Base-by-base conservation (phyloP, 1,139 yeast species). In the Pneumocystis jirovecii region DNA sequence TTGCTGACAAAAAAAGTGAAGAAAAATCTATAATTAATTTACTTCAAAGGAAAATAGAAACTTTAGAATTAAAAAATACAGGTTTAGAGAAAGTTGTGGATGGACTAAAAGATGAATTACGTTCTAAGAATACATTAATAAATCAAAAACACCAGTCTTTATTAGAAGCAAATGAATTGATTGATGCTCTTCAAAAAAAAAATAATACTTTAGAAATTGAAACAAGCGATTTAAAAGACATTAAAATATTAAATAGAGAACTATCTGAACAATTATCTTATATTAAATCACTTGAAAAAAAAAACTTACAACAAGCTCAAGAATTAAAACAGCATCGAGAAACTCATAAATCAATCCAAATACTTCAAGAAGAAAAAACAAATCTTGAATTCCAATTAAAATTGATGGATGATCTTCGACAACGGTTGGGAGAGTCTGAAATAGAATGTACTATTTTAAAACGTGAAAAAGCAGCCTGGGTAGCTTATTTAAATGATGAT, bases 191-290 rank as follows among this genome's bases (percentile, higher is more conserved):
- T 72, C 80, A 68, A 70, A 76, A 65, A 72, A 77, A 37, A 69
- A 78, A 64, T 72, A 79, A 68, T 75, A 78, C 70, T 75, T 75
- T 67, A 77, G 75, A 68, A 73, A 74, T 34, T 67, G 75, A 29
- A 68, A 76, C 45, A 69, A 71, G 12, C 68, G 73, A 64, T 70
- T 75, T 67, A 75, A 80, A 69, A 69, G 72, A 60, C 67, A 74
- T 62, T 63, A 81, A 35, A 35, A 72, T 74, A 34, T 73, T 85
- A 39, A 82, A 83, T 70, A 77, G 78, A 60, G 83, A 85, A 70
- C 79, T 87, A 45, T 78, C 82, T 44, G 85, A 78, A 66, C 82
- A 87, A 66, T 77, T 83, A 65, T 78, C 80, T 61, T 83, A 85
- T 70, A 80, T 85, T 57, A 78, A 80, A 63, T 81, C 83, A 63